Base-by-base conservation (phyloP, 2,329 filamentous ascomycete species). In the Diaporthe destruens region DNA sequence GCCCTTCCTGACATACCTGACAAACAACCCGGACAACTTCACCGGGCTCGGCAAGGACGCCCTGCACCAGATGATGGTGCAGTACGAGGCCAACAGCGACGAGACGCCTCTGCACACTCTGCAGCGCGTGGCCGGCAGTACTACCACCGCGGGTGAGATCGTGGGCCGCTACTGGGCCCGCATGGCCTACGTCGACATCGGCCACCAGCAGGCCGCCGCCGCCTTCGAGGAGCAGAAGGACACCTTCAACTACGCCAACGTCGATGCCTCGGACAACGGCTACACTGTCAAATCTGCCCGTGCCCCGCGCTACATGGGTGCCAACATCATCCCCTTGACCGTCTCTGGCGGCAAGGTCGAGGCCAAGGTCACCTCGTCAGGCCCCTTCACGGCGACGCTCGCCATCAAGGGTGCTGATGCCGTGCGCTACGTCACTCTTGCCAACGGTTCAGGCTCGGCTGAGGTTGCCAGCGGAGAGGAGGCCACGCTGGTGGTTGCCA, bases 151-250 rank as follows among this genome's bases (percentile, higher is more conserved):
- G 8, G 57, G 57, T 8, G 39, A 79, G 11, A 79, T 88, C 12
- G 82, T 88, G 8, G 85, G 82, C 3, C 79, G 81, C 20, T 88
- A 88, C 78, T 87, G 86, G 86, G 86, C 86, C 2, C 82, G 82
- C 72, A 88, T 88, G 86, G 86, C 86, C 6, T 86, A 84, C 74
- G 84, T 84, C 14, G 86, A 88, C 55, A 86, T 87, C 44, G 85
- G 84, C 16, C 84, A 87, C 75, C 34, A 20, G 6, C 59, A 65
- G 59, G 59, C 59, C 6, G 42, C 47, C 42, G 59, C 42, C 29
- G 59, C 59, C 59, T 65, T 65, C 42, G 59, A 65, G 59, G 18
- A 65, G 29, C 42, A 49, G 42, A 65, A 65, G 59, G 20, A 6
- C 59, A 49, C 25, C 59, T 23, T 65, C 25, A 65, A 65, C 42